phyloP scores from a whole-genome alignment of 2,329 filamentous ascomycete species.

The Aspergillus udagawae region DNA sequence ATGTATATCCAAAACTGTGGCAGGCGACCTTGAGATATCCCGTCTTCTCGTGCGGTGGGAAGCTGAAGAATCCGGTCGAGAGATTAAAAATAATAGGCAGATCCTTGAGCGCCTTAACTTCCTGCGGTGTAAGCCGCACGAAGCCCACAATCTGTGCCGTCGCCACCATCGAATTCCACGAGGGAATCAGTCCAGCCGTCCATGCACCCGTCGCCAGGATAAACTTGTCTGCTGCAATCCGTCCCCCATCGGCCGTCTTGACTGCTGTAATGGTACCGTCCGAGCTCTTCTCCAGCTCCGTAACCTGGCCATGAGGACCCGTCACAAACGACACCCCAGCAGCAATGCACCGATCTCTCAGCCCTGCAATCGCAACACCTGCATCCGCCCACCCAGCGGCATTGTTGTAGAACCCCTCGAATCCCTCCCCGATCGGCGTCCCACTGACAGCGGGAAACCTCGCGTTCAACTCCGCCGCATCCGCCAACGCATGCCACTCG shows the following conservation, averaged over 20 bases:
- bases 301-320: constrained; percentile 28
- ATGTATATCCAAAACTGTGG: constrained; percentile 62
- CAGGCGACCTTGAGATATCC: constrained; percentile 58
- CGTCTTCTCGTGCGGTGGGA: constrained; percentile 37
- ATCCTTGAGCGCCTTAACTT: constrained; percentile 59
- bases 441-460: constrained; percentile 20
- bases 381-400: constrained; percentile 28
- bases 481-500: constrained; percentile 18
- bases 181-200: constrained; percentile 69
- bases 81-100: constrained; percentile 57
- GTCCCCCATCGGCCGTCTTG: constrained; percentile 44
- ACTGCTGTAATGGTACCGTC: constrained; percentile 53
- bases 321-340: constrained; percentile 24
- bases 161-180: constrained; percentile 67
- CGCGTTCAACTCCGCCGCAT: constrained; percentile 14
- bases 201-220: constrained; percentile 80
- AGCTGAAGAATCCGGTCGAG: constrained; percentile 45
- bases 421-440: constrained; percentile 13
- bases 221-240: constrained; percentile 61
- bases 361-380: constrained; percentile 15
- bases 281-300: constrained; percentile 28
- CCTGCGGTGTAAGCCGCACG: constrained; percentile 63
- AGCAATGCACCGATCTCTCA: constrained; percentile 19
- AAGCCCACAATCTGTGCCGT: constrained; percentile 77
- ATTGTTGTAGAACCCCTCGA: constrained; percentile 25